A percentile compares a stretch with the other conserved stretches of the same genome.
Conservation (phyloP, 2,329 filamentous ascomycete genomes). For the Monilinia fructigena region DNA sequence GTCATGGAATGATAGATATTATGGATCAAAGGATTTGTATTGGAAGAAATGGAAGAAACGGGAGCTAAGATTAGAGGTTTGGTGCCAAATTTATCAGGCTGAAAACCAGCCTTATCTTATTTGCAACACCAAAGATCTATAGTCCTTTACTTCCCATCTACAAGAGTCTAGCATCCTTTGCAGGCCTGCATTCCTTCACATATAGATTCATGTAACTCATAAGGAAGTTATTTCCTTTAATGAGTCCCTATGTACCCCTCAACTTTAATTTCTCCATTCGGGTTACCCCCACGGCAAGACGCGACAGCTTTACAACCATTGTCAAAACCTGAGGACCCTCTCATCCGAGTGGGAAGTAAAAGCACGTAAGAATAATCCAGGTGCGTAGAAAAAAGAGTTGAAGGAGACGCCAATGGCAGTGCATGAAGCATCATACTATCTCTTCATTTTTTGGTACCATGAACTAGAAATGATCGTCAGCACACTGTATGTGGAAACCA, state of each 20-base stretch:
- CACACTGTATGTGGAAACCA: neutral
- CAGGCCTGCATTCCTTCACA: neutral
- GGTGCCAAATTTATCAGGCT: conserved; percentile 29
- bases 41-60: conserved; percentile 10
- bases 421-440: neutral
- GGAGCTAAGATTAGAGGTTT: conserved; percentile 20
- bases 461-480: conserved; percentile 2
- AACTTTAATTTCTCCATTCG: neutral
- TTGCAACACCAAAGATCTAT: neutral
- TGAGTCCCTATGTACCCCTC: neutral
- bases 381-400: neutral
- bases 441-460: neutral
- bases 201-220: neutral
- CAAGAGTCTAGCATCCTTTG: neutral
- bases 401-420: neutral
- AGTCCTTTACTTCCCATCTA: neutral
- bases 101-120: conserved; percentile 29
- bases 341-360: neutral
- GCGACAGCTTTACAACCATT: neutral
- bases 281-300: neutral
- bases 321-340: neutral
- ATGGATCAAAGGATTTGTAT: conserved; percentile 17
- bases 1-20: neutral
- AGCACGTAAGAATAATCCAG: neutral
- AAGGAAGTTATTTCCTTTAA: neutral